Conservation (phyloP, 176 grass and related monocot genomes). For the Cymbopogon citratus region DNA sequence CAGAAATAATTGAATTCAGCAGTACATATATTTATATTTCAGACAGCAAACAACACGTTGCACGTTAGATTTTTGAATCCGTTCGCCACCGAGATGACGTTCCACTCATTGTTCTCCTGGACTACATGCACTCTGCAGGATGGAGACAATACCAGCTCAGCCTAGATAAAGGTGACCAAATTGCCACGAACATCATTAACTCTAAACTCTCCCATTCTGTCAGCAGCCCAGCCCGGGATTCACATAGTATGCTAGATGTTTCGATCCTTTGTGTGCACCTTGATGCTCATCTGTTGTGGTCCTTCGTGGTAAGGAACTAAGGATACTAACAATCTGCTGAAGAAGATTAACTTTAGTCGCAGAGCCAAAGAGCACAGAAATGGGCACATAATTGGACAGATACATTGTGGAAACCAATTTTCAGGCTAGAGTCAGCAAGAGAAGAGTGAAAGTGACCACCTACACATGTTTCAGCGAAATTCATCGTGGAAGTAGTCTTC, state of each 20-base stretch:
- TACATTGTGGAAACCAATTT: neutral
- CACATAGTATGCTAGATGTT: too few species aligned
- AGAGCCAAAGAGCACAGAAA: neutral
- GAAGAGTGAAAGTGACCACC: slow-evolving; percentile 14
- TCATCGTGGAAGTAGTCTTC: slow-evolving; percentile 78
- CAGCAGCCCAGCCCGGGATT: neutral
- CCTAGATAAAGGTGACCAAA: neutral
- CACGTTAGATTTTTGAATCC: neutral
- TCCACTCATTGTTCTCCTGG: slow-evolving; percentile 4
- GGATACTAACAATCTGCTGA: slow-evolving; percentile 7
- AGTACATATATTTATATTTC: neutral
- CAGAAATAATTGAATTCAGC: too few species aligned
- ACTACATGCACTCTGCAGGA: slow-evolving; percentile 14
- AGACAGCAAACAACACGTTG: neutral
- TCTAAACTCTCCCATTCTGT: neutral
- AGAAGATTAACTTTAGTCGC: neutral
- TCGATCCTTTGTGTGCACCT: neutral
- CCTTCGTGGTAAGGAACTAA: neutral
- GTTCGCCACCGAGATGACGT: neutral
- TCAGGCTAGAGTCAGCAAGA: neutral
- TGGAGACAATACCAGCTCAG: neutral
- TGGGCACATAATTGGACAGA: neutral
- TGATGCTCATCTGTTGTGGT: neutral
- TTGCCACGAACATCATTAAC: neutral
- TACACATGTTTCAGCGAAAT: slow-evolving; percentile 57